Base-by-base conservation (phyloP, 108 stramenopile species). In the Pseudonitzschia delicatissima region DNA sequence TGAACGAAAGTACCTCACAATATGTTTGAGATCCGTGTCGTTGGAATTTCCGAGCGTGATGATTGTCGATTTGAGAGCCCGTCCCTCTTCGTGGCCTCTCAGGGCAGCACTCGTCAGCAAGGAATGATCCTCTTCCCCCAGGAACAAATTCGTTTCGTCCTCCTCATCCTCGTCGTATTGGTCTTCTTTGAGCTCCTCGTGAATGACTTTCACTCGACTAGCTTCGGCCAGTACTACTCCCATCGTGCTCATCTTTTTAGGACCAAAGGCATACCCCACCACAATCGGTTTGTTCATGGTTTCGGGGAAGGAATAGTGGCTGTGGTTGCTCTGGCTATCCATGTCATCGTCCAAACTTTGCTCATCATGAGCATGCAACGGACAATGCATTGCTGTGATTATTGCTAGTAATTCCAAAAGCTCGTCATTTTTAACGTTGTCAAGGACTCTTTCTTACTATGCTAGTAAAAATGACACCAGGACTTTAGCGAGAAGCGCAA, bases 201-300 rank as follows among this genome's bases (percentile, higher is more conserved):
- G 72, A 44, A 63, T 71, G 0, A 66, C 77, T 9, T 69, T 48
- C n/a, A 65, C 57, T 40, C 79, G 82, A 52, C 83, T 81, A 1
- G 93, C 90, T 67, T 91, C 87, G 9, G 86, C 87, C 93, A 94
- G 89, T 52, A 94, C 85, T 17, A 80, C 67, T 23, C 82, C 83
- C 93, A 94, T 94, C 18, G 93, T 87, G 49, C 84, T 87, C 93
- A 94, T 94, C 66, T 94, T 94, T 71, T 94, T 94, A 0, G 82
- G 83, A 13, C 89, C 92, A 70, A 93, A 93, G 5, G 86, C 87
- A 59, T 93, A 93, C 7, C 87, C 92, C 0, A 93, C 92, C 2
- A 91, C 75, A 44, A 93, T 93, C 18, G 84, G 83, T 50, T 74
- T 65, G 17, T 50, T 40, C 31, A 26, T 31, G 29, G 12, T 57